phyloP scores from a whole-genome alignment of 345 rosid species.

The Brassica napus region Da-Ae NC_063445.1:4470001-4470500 shows the following conservation, averaged over 20 bases:
- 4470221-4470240: slow-evolving; percentile 44
- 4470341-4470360: slow-evolving; percentile 65
- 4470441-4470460: slow-evolving; percentile 43
- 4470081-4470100: slow-evolving; percentile 62
- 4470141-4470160: slow-evolving; percentile 1
- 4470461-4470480: background rate
- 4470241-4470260: slow-evolving; percentile 46
- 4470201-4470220: slow-evolving; percentile 30
- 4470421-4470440: slow-evolving; percentile 57
- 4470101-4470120: slow-evolving; percentile 62
- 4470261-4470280: slow-evolving; percentile 3
- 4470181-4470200: slow-evolving; percentile 12
- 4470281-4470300: slow-evolving; percentile 31
- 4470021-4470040: slow-evolving; percentile 16
- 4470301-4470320: slow-evolving; percentile 45
- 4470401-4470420: slow-evolving; percentile 55
- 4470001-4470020: background rate
- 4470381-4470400: slow-evolving; percentile 60
- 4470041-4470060: background rate
- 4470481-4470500: too few species aligned
- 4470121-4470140: slow-evolving; percentile 40
- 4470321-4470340: slow-evolving; percentile 67
- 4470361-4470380: slow-evolving; percentile 77
- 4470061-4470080: slow-evolving; percentile 16
- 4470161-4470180: slow-evolving; percentile 30